Percentiles rank a stretch among this genome's conserved stretches.
Conservation (phyloP, 2,329 filamentous ascomycete species). For the Sporothrix phasma region DNA sequence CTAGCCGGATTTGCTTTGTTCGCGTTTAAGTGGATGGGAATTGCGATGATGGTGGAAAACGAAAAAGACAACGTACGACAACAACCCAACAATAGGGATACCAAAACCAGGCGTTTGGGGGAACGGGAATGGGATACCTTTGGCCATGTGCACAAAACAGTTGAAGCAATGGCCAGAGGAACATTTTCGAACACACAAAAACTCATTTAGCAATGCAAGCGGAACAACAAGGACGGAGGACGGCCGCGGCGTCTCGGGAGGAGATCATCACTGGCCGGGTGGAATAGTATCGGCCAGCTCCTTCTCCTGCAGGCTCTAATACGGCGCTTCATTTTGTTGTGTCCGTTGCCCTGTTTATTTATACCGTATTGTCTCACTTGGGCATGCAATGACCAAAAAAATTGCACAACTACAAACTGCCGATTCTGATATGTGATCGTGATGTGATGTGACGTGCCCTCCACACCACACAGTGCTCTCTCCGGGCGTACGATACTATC, state of each 20-base stretch:
- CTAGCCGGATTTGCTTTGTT: not conserved
- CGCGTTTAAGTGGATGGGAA: not conserved
- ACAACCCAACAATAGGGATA: conserved; percentile 2
- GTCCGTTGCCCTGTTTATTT: conserved; percentile 4
- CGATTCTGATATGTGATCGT: not conserved
- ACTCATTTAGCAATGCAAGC: conserved; percentile 2
- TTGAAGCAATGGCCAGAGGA: not conserved
- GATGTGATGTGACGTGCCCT: too few relatives aligned
- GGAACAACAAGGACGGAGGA: not conserved
- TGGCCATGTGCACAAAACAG: conserved; percentile 3
- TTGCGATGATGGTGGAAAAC: not conserved
- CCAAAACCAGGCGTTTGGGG: conserved; percentile 14
- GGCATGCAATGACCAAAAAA: conserved; percentile 9
- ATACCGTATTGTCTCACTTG: conserved; percentile 9
- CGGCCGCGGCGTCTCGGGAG: not conserved
- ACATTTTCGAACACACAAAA: not conserved
- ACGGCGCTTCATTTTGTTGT: not conserved
- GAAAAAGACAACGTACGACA: not conserved
- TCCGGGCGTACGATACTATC: not conserved
- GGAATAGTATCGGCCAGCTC: not conserved
- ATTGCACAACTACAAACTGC: conserved; percentile 7
- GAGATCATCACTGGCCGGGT: not conserved
- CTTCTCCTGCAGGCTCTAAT: not conserved
- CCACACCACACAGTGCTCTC: too few relatives aligned
- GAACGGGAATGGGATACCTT: not conserved